phyloP scores from a whole-genome alignment of 1,284 basidiomycete species.

The Phellopilus nigrolimitatus region DNA sequence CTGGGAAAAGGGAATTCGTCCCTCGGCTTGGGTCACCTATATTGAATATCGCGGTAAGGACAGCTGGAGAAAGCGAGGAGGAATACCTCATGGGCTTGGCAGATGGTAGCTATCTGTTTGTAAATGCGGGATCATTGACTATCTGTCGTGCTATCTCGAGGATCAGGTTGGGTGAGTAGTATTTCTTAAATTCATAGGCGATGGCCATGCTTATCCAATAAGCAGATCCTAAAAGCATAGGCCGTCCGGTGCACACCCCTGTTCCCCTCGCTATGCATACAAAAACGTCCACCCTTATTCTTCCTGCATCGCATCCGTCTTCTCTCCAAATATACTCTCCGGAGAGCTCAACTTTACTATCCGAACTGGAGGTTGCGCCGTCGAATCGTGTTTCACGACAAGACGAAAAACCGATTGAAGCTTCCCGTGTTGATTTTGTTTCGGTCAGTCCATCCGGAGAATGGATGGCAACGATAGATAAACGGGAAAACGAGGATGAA shows the following conservation, averaged over 20 bases:
- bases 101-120: conserved; percentile 80
- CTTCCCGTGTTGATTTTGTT: conserved; percentile 70
- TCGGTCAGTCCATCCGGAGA: conserved; percentile 65
- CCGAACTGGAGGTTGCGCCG: conserved; percentile 90
- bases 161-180: conserved; percentile 66
- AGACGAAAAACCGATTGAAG: conserved; percentile 77
- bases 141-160: conserved; percentile 73
- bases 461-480: conserved; percentile 94
- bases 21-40: conserved; percentile 90
- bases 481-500: conserved; percentile 60
- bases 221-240: conserved; percentile 15
- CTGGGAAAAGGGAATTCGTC: conserved; percentile 84
- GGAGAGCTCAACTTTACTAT: conserved; percentile 63
- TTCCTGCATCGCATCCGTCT: conserved; percentile 93
- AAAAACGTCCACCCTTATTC: conserved; percentile 69
- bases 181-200: background rate
- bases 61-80: conserved; percentile 54
- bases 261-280: conserved; percentile 71
- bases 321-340: conserved; percentile 91
- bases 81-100: conserved; percentile 82
- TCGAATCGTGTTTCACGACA: conserved; percentile 87
- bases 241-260: conserved; percentile 9
- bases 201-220: background rate
- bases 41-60: conserved; percentile 61
- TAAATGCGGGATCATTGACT: conserved; percentile 71